Conservation (phyloP, 2,329 filamentous ascomycete genomes). For the Cryphonectria radicalis region DNA sequence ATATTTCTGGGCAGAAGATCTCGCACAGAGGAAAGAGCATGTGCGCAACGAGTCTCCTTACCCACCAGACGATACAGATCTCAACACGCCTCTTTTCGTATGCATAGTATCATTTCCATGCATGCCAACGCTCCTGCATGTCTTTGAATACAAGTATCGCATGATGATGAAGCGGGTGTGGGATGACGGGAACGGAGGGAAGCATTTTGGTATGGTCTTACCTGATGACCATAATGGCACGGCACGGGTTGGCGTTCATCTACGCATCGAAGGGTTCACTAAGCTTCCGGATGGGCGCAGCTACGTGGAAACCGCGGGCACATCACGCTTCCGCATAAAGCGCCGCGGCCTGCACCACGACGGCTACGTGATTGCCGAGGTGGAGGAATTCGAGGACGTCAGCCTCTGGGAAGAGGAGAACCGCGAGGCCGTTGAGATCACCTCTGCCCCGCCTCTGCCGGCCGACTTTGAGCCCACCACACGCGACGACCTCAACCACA, state of each 20-base stretch:
- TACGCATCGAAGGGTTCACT: conserved; percentile 76
- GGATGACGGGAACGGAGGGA: conserved; percentile 63
- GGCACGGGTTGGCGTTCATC: conserved; percentile 64
- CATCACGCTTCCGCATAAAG: conserved; percentile 76
- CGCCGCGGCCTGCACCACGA: conserved; percentile 65
- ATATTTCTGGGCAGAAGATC: conserved; percentile 69
- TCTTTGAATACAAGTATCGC: conserved; percentile 92
- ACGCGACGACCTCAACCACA: conserved; percentile 49
- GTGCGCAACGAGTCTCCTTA: conserved; percentile 61
- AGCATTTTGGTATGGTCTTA: conserved; percentile 85
- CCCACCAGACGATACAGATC: conserved; percentile 51
- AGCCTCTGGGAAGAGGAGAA: conserved; percentile 78
- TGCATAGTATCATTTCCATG: conserved; percentile 81
- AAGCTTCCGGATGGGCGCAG: conserved; percentile 80
- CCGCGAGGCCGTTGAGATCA: conserved; percentile 68
- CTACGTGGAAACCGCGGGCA: conserved; percentile 75
- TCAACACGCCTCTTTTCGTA: conserved; percentile 75
- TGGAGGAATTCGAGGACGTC: conserved; percentile 82
- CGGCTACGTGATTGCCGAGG: conserved; percentile 76
- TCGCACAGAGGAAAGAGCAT: conserved; percentile 61
- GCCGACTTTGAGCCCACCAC: conserved; percentile 26
- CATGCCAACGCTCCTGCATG: conserved; percentile 83
- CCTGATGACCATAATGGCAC: conserved; percentile 57
- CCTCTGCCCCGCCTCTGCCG: background rate
- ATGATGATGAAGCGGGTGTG: conserved; percentile 80